Base-by-base conservation (phyloP, 371 early-diverging fungal genomes). In the Mucor lusitanicus region DNA sequence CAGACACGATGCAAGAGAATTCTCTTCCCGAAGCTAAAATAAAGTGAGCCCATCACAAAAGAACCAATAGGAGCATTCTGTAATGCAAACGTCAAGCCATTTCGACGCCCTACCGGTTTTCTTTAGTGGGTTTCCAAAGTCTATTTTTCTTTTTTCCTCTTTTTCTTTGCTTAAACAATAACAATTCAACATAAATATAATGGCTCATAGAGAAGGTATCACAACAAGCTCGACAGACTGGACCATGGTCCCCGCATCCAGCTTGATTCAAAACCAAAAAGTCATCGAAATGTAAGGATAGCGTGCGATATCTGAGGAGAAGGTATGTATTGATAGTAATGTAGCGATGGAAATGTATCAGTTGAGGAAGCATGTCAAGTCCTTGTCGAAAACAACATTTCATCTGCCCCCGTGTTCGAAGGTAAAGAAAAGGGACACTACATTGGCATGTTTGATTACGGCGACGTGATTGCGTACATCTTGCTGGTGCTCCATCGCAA, bases 371-470 rank as follows among this genome's bases (percentile, higher is more conserved):
- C 83, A 6, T 83, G 82, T 23, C 70, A 80, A 33, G 44, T 74
- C 11, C 64, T 83, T n/a, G 67, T 84, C 19, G 54, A 82, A 19
- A 71, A 79, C 40, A 77, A 77, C 33, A 74, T 85, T 50, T 89
- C 88, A 19, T 91, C 92, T 0, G 94, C 93, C 0, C 95, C 95
- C 0, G 88, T 95, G 0, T 93, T 86, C 72, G 44, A 28, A 19
- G 88, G 91, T 65, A 32, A 39, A 21, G 55, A 68, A 40, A 65
- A 48, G 3, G 63, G 54, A 6, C 63, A 71, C 23, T 93, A 88
- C 72, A 80, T 91, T 4, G 95, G 95, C 54, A 93, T 95, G 92
- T 93, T 95, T 77, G 95, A 95, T 68, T 91, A 92, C 75, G 89
- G 89, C 27, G 95, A 95, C 67, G 75, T 94, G 37, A 80, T 83